Evolutionary conservation across 1,139 yeast genomes (phyloP), one percentile per base, ranked within the genome.

Genomic region (Spencermartinsiella ligniputridi): DNA sequence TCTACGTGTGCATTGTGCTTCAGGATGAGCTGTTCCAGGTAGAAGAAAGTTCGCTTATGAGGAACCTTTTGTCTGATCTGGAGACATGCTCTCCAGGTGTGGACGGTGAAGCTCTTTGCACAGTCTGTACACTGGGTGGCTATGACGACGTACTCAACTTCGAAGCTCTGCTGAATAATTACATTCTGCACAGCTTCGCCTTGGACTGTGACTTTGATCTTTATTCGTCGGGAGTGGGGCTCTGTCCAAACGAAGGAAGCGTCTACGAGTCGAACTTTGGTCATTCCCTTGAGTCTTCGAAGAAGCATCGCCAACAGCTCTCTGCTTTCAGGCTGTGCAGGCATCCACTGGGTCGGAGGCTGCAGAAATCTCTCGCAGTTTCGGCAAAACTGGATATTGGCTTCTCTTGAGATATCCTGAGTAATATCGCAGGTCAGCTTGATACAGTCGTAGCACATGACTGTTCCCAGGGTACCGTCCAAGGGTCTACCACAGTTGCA

Each of bases 111-210:
- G 1, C 95, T 83, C 66, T 88, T 88, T 43, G 97, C 97, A 80
- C 99, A 92, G 71, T 92, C 99, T 2, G 97, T 83, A 74, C 99
- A 92, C 71, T 92, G 99, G 83, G 89, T 88, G 29, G 97, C 96
- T 52, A 88, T 75, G 42, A 92, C 98, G 17, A 87, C 83, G 60
- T 84, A 92, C 60, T 92, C 97, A 15, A 92, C 97, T 66, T 89
- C 97, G 64, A 92, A 90, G 27, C 89, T 80, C 67, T 94, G 98
- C 65, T 94, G 97, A 37, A 90, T 81, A 55, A 92, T 87, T 32
- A 97, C 88, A 59, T 88, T 88, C 24, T 85, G 76, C 80, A 88
- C 81, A 32, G 96, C 96, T 68, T 92, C 98, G 52, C 97, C 97
- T 67, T 92, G 98, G 15, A 92, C 96, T 0, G 98, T 88, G 42